These are phyloP conservation scores for Arthrobotrys entomopaga DNA, from an alignment of 2,329 filamentous ascomycete genomes.

Conservation along the genomic window DNA sequence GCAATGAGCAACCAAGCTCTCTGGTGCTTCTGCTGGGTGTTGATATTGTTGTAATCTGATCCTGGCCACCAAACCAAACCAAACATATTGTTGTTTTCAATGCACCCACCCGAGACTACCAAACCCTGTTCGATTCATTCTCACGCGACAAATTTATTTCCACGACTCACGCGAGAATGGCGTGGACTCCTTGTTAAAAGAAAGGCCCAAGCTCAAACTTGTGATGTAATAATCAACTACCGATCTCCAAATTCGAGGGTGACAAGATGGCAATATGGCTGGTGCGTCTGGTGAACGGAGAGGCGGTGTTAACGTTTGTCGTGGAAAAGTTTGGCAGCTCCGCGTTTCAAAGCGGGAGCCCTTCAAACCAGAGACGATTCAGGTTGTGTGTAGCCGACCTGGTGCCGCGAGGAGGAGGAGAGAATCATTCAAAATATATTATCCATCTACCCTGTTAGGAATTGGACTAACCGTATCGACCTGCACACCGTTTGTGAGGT, in stretches of 20 bases:
- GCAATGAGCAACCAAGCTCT: too few species aligned
- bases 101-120: too few species aligned
- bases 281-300: too few species aligned
- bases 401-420: constrained; percentile 3
- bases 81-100: too few species aligned
- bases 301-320: not conserved
- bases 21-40: too few species aligned
- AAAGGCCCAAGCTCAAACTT: constrained; percentile 17
- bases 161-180: too few species aligned
- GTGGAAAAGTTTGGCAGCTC: constrained; percentile 8
- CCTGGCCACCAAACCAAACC: too few species aligned
- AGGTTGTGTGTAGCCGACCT: constrained; percentile 19
- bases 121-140: too few species aligned
- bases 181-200: not conserved
- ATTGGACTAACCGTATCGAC: constrained; percentile 3
- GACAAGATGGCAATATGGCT: too few species aligned
- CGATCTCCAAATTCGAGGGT: too few species aligned
- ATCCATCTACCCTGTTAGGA: not conserved
- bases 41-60: too few species aligned
- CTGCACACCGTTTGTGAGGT: not conserved
- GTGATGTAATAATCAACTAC: not conserved
- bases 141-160: too few species aligned
- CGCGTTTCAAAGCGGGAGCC: constrained; percentile 37
- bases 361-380: constrained; percentile 50
- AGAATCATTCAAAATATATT: constrained; percentile 11